Evolutionary conservation across 352 stramenopile species (phyloP).

Genomic region (Globisporangium orthogonon): DNA sequence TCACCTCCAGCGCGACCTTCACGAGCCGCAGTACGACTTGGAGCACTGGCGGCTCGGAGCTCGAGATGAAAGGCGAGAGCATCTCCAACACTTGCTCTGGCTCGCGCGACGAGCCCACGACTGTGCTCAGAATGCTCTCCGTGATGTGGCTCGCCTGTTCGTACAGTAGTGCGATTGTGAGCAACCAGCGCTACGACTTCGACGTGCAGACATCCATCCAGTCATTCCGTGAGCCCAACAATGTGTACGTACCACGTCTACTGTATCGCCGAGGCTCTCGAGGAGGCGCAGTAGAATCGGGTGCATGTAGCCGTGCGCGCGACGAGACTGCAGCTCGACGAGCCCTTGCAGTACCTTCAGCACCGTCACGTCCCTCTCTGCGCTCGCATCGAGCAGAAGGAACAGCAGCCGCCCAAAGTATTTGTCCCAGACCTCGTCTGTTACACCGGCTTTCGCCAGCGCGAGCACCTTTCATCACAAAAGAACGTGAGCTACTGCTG

Average conservation of each 20-base stretch:
- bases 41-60: slow-evolving; percentile 30
- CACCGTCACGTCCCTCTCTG: slow-evolving; percentile 36
- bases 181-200: neutral
- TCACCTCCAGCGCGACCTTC: slow-evolving; percentile 31
- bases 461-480: slow-evolving; percentile 23
- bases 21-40: slow-evolving; percentile 47
- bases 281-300: slow-evolving; percentile 54
- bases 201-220: no score
- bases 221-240: no score
- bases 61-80: slow-evolving; percentile 31
- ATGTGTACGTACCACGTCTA: slow-evolving; percentile 38
- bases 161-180: neutral
- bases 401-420: slow-evolving; percentile 37
- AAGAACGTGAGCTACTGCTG: neutral
- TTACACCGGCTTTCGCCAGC: slow-evolving; percentile 18
- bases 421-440: slow-evolving; percentile 28
- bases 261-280: slow-evolving; percentile 30
- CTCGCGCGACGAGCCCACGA: slow-evolving; percentile 27
- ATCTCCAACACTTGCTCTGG: slow-evolving; percentile 29
- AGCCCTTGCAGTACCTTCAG: slow-evolving; percentile 51
- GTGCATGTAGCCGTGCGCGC: slow-evolving; percentile 45
- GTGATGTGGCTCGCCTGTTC: slow-evolving; percentile 41
- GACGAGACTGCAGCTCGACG: slow-evolving; percentile 29
- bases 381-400: slow-evolving; percentile 35
- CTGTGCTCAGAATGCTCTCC: slow-evolving; percentile 33